phyloP scores from a whole-genome alignment of 2,329 filamentous ascomycete genomes.

The Fusarium cicatricum region DNA sequence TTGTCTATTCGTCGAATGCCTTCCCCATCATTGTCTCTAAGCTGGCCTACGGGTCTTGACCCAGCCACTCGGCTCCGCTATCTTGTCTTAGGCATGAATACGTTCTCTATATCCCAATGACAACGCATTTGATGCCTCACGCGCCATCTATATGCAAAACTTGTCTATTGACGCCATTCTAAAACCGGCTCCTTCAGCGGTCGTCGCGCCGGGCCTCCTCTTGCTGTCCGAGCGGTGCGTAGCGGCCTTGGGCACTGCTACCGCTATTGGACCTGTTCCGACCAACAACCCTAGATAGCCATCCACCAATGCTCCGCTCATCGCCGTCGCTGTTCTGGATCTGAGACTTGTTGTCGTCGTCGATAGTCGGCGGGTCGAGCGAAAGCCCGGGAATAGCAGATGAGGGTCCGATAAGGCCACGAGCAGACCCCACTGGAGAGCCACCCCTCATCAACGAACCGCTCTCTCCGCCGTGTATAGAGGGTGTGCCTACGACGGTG shows the following conservation, averaged over 20 bases:
- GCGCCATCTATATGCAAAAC: constrained; percentile 52
- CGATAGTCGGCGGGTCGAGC: constrained; percentile 78
- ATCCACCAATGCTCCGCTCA: constrained; percentile 58
- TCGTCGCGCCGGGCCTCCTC: constrained; percentile 47
- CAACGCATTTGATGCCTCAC: constrained; percentile 28
- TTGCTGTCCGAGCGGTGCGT: constrained; percentile 53
- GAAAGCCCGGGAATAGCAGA: constrained; percentile 81
- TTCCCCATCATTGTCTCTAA: constrained; percentile 6
- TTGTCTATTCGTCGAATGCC: constrained; percentile 21
- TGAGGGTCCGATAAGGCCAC: constrained; percentile 66
- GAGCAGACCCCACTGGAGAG: constrained; percentile 78
- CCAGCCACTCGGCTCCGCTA: constrained; percentile 17
- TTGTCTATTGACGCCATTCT: constrained; percentile 38
- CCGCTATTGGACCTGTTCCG: constrained; percentile 50
- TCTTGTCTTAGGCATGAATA: constrained; percentile 12
- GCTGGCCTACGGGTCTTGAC: constrained; percentile 6
- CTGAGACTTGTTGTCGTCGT: constrained; percentile 56
- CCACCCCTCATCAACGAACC: constrained; percentile 81
- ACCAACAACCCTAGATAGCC: constrained; percentile 55
- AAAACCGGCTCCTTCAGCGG: constrained; percentile 33
- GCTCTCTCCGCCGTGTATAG: constrained; percentile 77
- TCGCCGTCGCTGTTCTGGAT: constrained; percentile 45
- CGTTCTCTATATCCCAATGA: constrained; percentile 26
- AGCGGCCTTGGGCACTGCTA: constrained; percentile 52
- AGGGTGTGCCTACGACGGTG: constrained; percentile 80